Evolutionary conservation across 495 filamentous ascomycete genomes (phyloP).

Genomic region (Neurospora sp.): DNA sequence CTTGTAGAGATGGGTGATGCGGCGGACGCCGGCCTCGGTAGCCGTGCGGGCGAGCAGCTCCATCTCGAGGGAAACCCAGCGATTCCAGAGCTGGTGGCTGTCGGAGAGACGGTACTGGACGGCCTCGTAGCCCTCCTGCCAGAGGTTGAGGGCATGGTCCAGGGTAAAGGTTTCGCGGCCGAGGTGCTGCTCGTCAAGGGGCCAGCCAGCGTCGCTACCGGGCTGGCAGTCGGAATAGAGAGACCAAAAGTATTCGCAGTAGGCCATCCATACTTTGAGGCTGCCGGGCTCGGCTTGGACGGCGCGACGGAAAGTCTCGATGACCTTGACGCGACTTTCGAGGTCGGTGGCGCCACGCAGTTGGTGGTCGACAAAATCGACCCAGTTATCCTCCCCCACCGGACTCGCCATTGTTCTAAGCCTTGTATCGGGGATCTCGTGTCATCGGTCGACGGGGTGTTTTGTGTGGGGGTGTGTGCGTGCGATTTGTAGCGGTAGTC

Average conservation of each 20-base stretch:
- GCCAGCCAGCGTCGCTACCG: slow-evolving; percentile 49
- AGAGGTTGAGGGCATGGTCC: slow-evolving; percentile 65
- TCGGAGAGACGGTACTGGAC: slow-evolving; percentile 76
- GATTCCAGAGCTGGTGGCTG: slow-evolving; percentile 84
- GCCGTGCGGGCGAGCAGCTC: slow-evolving; percentile 44
- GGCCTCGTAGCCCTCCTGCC: slow-evolving; percentile 65
- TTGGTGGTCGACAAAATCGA: slow-evolving; percentile 33
- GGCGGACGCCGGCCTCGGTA: slow-evolving; percentile 47
- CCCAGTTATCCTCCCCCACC: slow-evolving; percentile 4
- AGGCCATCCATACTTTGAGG: slow-evolving; percentile 75
- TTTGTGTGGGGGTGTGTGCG: background rate
- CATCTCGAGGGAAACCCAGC: slow-evolving; percentile 54
- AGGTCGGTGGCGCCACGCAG: slow-evolving; percentile 39
- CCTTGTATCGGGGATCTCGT: slow-evolving; percentile 10
- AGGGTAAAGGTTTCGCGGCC: slow-evolving; percentile 73
- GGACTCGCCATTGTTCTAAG: slow-evolving; percentile 33
- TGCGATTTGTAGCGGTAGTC: background rate
- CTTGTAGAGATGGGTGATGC: slow-evolving; percentile 59
- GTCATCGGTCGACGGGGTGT: slow-evolving; percentile 14
- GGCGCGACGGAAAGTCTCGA: slow-evolving; percentile 74
- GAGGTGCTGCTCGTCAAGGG: slow-evolving; percentile 62
- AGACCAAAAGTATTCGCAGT: slow-evolving; percentile 76
- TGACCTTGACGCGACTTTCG: slow-evolving; percentile 55
- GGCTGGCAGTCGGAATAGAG: slow-evolving; percentile 58
- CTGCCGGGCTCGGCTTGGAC: slow-evolving; percentile 76